Percentiles rank a stretch among this genome's conserved stretches.
Evolutionary conservation across 495 filamentous ascomycete genomes (phyloP).

Genomic region (Daldinia vernicosa): DNA sequence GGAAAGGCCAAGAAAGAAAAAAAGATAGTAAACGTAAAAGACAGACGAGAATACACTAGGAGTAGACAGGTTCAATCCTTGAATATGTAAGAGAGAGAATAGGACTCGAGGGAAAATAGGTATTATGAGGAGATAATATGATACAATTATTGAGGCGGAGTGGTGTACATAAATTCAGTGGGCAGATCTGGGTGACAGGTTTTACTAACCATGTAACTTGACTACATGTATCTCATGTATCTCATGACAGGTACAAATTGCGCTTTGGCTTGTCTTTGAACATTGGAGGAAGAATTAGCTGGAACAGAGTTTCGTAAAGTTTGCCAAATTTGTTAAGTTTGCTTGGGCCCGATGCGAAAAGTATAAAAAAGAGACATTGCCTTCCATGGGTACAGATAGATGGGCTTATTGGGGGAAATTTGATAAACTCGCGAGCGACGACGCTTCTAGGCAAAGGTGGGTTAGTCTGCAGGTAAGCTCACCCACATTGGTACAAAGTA

Average conservation of each 20-base stretch:
- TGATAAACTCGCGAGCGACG: constrained; percentile 1
- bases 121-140: background rate
- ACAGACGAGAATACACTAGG: background rate
- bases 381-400: background rate
- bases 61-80: background rate
- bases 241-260: background rate
- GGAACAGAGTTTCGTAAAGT: background rate
- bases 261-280: background rate
- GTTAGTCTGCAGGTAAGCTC: background rate
- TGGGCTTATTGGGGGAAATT: constrained; percentile 7
- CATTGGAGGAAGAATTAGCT: background rate
- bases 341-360: background rate
- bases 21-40: background rate
- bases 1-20: background rate
- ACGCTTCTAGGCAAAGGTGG: background rate
- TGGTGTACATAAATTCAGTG: background rate
- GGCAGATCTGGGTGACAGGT: background rate
- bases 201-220: constrained; percentile 5
- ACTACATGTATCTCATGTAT: background rate
- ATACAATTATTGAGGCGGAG: constrained; percentile 7
- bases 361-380: background rate
- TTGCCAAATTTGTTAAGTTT: background rate
- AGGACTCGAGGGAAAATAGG: background rate
- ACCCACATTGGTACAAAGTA: background rate
- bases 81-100: background rate